Conservation (phyloP, 495 filamentous ascomycete species). For the Lasiosphaeriaceae sp. region DNA sequence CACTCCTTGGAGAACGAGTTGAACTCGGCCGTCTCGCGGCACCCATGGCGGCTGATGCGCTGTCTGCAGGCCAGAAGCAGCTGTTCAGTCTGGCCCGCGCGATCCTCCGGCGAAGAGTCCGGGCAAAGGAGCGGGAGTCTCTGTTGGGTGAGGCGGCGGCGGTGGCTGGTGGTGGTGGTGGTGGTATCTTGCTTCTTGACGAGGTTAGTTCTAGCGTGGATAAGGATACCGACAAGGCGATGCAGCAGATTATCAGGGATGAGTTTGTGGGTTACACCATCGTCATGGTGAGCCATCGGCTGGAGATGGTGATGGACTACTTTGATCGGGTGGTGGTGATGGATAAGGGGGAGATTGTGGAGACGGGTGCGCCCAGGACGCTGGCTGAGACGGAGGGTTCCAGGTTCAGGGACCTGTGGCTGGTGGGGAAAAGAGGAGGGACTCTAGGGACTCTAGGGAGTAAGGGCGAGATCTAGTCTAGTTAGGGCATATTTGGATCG, state of each 20-base stretch:
- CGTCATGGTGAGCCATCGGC: constrained; percentile 44
- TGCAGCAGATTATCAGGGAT: constrained; percentile 39
- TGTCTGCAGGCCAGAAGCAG: constrained; percentile 62
- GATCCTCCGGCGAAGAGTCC: constrained; percentile 41
- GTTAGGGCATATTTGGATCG: background rate
- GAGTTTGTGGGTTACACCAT: constrained; percentile 47
- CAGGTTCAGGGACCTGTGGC: constrained; percentile 34
- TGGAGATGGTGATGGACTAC: constrained; percentile 41
- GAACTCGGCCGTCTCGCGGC: constrained; percentile 50
- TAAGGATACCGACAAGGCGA: constrained; percentile 38
- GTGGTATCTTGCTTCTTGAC: constrained; percentile 36
- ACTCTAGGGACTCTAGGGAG: background rate
- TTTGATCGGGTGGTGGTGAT: constrained; percentile 46
- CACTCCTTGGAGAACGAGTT: constrained; percentile 25
- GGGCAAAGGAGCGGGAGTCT: constrained; percentile 8
- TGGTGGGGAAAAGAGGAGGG: constrained; percentile 14
- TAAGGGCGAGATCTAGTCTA: background rate
- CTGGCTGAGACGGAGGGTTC: constrained; percentile 27
- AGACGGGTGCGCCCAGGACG: constrained; percentile 34
- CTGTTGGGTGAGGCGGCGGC: background rate
- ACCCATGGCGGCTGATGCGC: constrained; percentile 45
- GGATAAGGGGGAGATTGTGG: constrained; percentile 39
- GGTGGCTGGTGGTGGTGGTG: constrained; percentile 11
- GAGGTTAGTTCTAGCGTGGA: constrained; percentile 45
- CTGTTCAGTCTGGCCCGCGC: constrained; percentile 62